Percentiles rank a stretch among this genome's conserved stretches.
These are phyloP conservation scores for Sordariomycetes sp. DNA, from an alignment of 2,329 filamentous ascomycete genomes.

Conservation along the genomic window DNA sequence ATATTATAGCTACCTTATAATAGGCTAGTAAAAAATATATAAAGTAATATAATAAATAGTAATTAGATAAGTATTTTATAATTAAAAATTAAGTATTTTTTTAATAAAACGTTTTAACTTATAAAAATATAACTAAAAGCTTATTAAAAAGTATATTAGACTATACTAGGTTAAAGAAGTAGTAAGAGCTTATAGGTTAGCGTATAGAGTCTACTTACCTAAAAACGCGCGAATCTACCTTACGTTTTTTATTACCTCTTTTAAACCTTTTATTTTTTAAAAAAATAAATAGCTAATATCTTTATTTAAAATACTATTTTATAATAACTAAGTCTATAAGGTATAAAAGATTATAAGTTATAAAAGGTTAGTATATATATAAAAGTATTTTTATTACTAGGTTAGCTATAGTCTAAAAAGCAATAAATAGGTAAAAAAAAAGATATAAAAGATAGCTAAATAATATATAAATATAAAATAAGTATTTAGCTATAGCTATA, in stretches of 20 bases:
- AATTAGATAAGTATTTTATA: not conserved
- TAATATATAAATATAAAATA: no score
- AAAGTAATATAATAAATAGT: not conserved
- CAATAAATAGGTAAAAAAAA: no score
- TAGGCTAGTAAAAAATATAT: not conserved
- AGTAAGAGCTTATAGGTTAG: not conserved
- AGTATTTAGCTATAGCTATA: no score
- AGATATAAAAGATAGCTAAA: no score
- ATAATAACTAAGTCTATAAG: no score
- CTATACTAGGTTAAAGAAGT: not conserved
- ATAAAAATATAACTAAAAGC: not conserved
- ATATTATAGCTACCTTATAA: not conserved
- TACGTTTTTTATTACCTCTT: not conserved
- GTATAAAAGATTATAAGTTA: no score
- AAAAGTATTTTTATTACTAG: no score
- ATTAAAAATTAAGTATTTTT: not conserved
- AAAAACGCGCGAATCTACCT: not conserved
- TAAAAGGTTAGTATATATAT: no score
- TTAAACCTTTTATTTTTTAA: not conserved
- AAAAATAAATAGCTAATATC: no score
- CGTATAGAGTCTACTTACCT: not conserved
- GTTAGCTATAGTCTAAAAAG: no score
- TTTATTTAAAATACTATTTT: no score
- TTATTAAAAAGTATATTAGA: not conserved
- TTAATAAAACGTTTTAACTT: not conserved